Evolutionary conservation across 805 yeast species (phyloP), one percentile per base, ranked within the genome.

Genomic region (Wickerhamomyces hampshirensis): DNA sequence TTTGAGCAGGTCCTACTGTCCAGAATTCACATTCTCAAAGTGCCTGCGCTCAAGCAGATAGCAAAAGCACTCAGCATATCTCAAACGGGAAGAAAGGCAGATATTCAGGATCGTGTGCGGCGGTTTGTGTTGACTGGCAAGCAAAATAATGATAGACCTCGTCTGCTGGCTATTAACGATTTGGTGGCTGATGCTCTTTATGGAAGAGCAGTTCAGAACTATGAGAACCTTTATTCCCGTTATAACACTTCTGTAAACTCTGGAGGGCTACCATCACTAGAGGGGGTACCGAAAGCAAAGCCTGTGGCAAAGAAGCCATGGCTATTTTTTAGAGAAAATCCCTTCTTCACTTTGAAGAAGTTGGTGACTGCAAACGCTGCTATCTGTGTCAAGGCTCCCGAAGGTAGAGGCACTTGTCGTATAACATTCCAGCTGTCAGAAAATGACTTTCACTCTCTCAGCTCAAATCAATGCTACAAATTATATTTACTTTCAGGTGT

Each of bases 31-130:
- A n/a, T 7, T 13, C 30, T 50, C 15, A 72, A 70, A 46, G 75
- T 78, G 2, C 58, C 69, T 0, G 74, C 72, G 37, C 62, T 80
- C 37, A 79, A 78, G 54, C 67, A 61, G 14, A 50, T 80, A 1
- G 71, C 80, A 24, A 63, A 73, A 30, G 50, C 76, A 2, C 50
- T 78, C 13, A 70, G 71, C 2, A 56, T 80, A 14, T 58, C 75
- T 2, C 48, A 63, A 8, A 50, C 68, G 5, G 94, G 93, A 1
- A 62, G 77, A 26, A 86, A 85, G 56, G 68, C 70, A 15, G 81
- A 74, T 23, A 57, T 84, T 11, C 69, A 70, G 35, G 77, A 74
- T 24, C 64, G 87, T 23, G 56, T 85, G 6, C 53, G 61, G 33
- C 60, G 58, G n/a, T 71, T 63, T 45, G 45, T 78, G 26, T 59